These are phyloP conservation scores for Ceratobasidium papillatum DNA, from an alignment of 1,284 basidiomycete species.

Conservation along the genomic window DNA sequence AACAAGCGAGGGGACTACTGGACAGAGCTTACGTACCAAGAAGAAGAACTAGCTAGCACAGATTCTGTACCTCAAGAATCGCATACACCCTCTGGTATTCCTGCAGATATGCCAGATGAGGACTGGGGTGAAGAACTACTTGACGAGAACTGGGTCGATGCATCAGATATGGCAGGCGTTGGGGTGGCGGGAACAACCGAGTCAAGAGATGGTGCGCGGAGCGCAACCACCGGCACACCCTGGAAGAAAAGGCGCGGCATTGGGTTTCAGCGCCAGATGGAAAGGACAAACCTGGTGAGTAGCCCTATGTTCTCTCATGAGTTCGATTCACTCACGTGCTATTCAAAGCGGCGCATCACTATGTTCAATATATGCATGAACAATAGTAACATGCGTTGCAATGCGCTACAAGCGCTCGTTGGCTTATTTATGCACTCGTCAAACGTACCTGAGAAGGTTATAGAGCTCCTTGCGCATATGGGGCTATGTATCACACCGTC, in stretches of 20 bases:
- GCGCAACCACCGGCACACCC: neutral
- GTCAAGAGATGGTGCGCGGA: neutral
- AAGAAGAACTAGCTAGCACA: neutral
- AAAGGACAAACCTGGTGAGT: neutral
- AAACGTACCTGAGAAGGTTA: neutral
- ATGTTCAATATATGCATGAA: slow-evolving; percentile 16
- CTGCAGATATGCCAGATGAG: slow-evolving; percentile 14
- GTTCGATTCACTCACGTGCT: neutral
- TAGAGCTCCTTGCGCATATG: slow-evolving; percentile 1
- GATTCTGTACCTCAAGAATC: neutral
- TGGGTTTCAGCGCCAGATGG: neutral
- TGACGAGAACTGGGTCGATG: neutral
- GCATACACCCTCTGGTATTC: neutral
- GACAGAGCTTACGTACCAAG: neutral
- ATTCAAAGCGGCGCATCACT: neutral
- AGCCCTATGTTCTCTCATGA: neutral
- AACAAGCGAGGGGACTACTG: slow-evolving; percentile 5
- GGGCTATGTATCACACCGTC: neutral
- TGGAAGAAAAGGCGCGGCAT: neutral
- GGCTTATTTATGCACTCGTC: neutral
- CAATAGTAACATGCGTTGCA: slow-evolving; percentile 21
- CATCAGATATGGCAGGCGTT: neutral
- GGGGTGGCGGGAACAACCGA: neutral
- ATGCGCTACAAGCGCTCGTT: neutral
- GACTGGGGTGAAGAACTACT: neutral